Evolutionary conservation across 2,329 filamentous ascomycete species (phyloP).

Genomic region (Penicillium sp.): DNA sequence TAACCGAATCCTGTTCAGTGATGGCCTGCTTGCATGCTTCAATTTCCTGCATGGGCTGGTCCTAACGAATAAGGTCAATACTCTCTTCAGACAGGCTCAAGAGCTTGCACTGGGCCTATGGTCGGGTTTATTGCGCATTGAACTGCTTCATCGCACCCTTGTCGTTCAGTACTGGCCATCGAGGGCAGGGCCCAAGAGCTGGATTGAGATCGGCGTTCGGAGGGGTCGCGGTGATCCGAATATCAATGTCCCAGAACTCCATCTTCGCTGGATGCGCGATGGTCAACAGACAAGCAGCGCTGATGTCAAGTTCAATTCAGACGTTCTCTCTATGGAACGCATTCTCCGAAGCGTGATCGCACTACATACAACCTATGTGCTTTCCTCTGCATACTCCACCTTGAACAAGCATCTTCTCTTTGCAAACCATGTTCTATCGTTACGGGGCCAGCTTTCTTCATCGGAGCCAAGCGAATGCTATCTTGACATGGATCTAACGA

Average conservation of each 20-base stretch:
- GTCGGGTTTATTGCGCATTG: slow-evolving; percentile 75
- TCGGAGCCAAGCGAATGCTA: slow-evolving; percentile 67
- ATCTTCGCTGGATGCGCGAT: slow-evolving; percentile 78
- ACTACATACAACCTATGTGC: slow-evolving; percentile 70
- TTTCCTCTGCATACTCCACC: slow-evolving; percentile 66
- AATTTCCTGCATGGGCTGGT: slow-evolving; percentile 84
- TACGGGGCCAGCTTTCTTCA: slow-evolving; percentile 60
- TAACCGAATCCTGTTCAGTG: slow-evolving; percentile 68
- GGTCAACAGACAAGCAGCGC: slow-evolving; percentile 70
- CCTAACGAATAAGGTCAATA: slow-evolving; percentile 85
- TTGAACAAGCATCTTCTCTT: slow-evolving; percentile 64
- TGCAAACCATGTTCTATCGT: slow-evolving; percentile 58
- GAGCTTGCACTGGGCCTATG: slow-evolving; percentile 71
- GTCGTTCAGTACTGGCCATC: slow-evolving; percentile 89
- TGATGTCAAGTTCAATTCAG: slow-evolving; percentile 67
- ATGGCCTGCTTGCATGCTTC: slow-evolving; percentile 79
- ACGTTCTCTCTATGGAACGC: slow-evolving; percentile 69
- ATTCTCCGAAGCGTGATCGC: slow-evolving; percentile 75
- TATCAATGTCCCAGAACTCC: slow-evolving; percentile 36
- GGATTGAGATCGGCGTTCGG: slow-evolving; percentile 80
- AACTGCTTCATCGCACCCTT: slow-evolving; percentile 77
- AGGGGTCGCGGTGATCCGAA: slow-evolving; percentile 18
- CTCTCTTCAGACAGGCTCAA: slow-evolving; percentile 74
- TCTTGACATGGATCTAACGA: slow-evolving; percentile 69
- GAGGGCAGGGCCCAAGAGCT: slow-evolving; percentile 73